Percentiles rank a stretch among this genome's conserved stretches.
phyloP scores from a whole-genome alignment of 768 basidiomycete species.

The Kwoniella bestiolae region DNA sequence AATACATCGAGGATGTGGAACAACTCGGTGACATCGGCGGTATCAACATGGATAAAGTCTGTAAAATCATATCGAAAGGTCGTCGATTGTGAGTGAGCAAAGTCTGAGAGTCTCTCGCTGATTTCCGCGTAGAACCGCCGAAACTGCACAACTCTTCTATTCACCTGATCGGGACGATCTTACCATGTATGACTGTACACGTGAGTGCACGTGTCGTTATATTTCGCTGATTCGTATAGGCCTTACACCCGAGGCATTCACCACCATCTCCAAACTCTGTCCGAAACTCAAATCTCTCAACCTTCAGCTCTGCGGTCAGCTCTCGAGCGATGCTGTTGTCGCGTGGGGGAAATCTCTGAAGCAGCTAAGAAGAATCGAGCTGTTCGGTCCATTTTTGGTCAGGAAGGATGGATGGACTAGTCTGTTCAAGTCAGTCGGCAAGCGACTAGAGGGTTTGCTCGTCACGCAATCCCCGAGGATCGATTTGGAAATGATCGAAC shows the following conservation, averaged over 20 bases:
- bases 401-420: constrained; percentile 71
- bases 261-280: constrained; percentile 76
- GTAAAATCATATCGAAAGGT: constrained; percentile 79
- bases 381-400: constrained; percentile 76
- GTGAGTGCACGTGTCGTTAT: constrained; percentile 62
- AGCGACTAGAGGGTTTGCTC: constrained; percentile 70
- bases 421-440: constrained; percentile 70
- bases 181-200: constrained; percentile 84
- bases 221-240: constrained; percentile 61
- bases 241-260: constrained; percentile 69
- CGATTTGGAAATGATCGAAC: constrained; percentile 68
- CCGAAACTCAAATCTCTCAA: constrained; percentile 78
- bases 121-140: constrained; percentile 64
- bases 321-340: constrained; percentile 61
- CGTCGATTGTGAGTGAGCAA: constrained; percentile 70
- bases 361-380: constrained; percentile 70
- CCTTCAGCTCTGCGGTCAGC: constrained; percentile 83
- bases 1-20: constrained; percentile 80
- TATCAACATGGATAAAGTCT: constrained; percentile 80
- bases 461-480: constrained; percentile 88
- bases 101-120: constrained; percentile 9
- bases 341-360: constrained; percentile 69
- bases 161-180: constrained; percentile 70
- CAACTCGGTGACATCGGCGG: constrained; percentile 77
- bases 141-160: constrained; percentile 86